Conservation (phyloP, 2,329 filamentous ascomycete species). For the Xylogone sp. region DNA sequence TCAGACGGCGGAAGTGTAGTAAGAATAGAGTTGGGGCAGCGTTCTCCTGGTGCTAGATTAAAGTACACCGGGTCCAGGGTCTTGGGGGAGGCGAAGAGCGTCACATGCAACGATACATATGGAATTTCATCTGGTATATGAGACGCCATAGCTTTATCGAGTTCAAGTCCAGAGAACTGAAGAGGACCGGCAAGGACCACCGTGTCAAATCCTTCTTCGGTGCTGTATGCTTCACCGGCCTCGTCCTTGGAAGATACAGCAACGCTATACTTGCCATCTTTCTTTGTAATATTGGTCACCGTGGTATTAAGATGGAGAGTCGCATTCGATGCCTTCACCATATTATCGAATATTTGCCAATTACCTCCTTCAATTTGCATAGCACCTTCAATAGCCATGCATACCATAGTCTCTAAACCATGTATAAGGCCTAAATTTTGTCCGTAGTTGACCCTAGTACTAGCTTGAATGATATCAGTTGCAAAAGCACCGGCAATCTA, state of each 20-base stretch:
- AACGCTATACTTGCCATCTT: conserved; percentile 46
- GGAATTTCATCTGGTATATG: conserved; percentile 71
- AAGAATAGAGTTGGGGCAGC: conserved; percentile 70
- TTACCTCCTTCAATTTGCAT: conserved; percentile 80
- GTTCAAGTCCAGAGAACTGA: conserved; percentile 71
- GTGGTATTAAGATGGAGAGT: conserved; percentile 61
- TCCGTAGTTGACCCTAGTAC: conserved; percentile 91
- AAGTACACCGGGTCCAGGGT: conserved; percentile 72
- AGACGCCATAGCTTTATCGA: conserved; percentile 64
- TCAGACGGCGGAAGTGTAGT: conserved; percentile 71
- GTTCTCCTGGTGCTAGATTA: conserved; percentile 51
- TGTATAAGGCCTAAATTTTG: conserved; percentile 85
- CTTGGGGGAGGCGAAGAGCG: conserved; percentile 76
- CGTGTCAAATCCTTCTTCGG: conserved; percentile 58
- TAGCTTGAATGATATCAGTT: conserved; percentile 82
- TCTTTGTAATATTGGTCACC: conserved; percentile 56
- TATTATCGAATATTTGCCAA: conserved; percentile 87
- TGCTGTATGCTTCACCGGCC: conserved; percentile 1
- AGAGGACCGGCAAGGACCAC: conserved; percentile 80
- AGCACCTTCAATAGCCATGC: conserved; percentile 84
- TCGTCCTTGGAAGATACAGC: conserved; percentile 19
- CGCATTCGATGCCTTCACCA: conserved; percentile 65
- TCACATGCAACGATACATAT: conserved; percentile 85
- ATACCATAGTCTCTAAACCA: conserved; percentile 82
- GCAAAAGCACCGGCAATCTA: conserved; percentile 64